Evolutionary conservation across 495 filamentous ascomycete species (phyloP).

Genomic region (Rhizodiscina lignyota): DNA sequence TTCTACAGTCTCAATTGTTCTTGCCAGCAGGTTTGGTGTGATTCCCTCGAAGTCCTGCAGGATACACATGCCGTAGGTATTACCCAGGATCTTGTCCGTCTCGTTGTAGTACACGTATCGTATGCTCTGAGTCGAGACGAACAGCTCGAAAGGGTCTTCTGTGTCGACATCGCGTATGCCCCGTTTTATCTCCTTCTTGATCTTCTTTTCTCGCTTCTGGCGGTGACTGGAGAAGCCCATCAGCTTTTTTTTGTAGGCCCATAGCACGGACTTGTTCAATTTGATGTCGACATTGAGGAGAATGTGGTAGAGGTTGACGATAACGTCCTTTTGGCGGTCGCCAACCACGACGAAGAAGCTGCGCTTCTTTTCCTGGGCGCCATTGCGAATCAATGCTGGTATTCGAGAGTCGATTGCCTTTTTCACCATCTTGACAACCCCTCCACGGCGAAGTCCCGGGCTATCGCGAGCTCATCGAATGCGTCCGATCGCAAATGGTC

Average conservation of each 20-base stretch:
- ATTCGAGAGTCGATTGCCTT: slow-evolving; percentile 69
- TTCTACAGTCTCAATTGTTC: slow-evolving; percentile 95
- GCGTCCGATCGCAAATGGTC: too few species aligned
- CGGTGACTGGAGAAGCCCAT: slow-evolving; percentile 90
- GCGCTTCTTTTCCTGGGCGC: slow-evolving; percentile 85
- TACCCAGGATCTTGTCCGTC: slow-evolving; percentile 97
- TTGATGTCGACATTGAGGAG: slow-evolving; percentile 79
- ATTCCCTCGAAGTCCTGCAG: slow-evolving; percentile 97
- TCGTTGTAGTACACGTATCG: slow-evolving; percentile 99
- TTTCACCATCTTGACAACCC: slow-evolving; percentile 25
- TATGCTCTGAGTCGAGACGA: slow-evolving; percentile 90
- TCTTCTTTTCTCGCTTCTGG: slow-evolving; percentile 94
- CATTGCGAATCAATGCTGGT: slow-evolving; percentile 89
- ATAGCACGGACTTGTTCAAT: slow-evolving; percentile 91
- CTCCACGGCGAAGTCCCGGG: too few species aligned
- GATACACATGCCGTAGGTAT: slow-evolving; percentile 98
- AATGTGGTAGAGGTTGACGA: slow-evolving; percentile 88
- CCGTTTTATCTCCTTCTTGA: slow-evolving; percentile 94
- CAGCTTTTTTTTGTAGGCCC: slow-evolving; percentile 99
- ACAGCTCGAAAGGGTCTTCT: slow-evolving; percentile 95
- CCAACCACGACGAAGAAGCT: slow-evolving; percentile 96
- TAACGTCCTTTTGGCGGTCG: slow-evolving; percentile 91
- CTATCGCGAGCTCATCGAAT: too few species aligned
- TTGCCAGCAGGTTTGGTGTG: slow-evolving; percentile 85
- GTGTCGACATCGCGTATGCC: slow-evolving; percentile 89